Percentiles rank a stretch among this genome's conserved stretches.
These are phyloP conservation scores for Plectranthus barbatus DNA, from an alignment of 257 asterid species.

Conservation along the genomic window DNA sequence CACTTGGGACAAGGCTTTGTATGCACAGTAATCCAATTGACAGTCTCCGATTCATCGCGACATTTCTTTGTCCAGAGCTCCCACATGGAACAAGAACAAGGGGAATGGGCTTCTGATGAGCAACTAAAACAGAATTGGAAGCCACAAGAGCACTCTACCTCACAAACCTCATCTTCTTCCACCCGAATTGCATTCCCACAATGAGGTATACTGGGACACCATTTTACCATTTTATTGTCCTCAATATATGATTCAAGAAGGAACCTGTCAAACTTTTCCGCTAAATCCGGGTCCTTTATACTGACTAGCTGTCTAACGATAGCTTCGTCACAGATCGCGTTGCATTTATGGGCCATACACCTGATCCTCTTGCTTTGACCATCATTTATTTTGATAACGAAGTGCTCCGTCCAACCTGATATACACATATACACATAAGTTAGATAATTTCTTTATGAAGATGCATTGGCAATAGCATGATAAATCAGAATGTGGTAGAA, in stretches of 20 bases:
- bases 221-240: slow-evolving; percentile 94
- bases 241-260: slow-evolving; percentile 95
- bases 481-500: not conserved
- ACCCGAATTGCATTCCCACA: slow-evolving; percentile 97
- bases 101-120: slow-evolving; percentile 87
- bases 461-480: not conserved
- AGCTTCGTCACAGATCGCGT: slow-evolving; percentile 82
- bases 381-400: slow-evolving; percentile 82
- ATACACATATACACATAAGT: not conserved
- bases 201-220: slow-evolving; percentile 98
- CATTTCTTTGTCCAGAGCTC: slow-evolving; percentile 92
- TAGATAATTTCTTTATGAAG: not conserved
- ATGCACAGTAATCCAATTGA: slow-evolving; percentile 84
- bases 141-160: slow-evolving; percentile 95
- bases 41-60: slow-evolving; percentile 94
- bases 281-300: slow-evolving; percentile 58
- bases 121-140: slow-evolving; percentile 92
- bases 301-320: slow-evolving; percentile 57
- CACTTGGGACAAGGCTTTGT: slow-evolving; percentile 97
- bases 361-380: slow-evolving; percentile 97
- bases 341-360: slow-evolving; percentile 95
- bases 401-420: slow-evolving; percentile 98
- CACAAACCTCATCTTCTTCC: slow-evolving; percentile 74
- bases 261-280: slow-evolving; percentile 84
- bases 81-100: slow-evolving; percentile 98